Evolutionary conservation across 371 early-diverging fungal genomes (phyloP).

Genomic region (Nematocida sp.): DNA sequence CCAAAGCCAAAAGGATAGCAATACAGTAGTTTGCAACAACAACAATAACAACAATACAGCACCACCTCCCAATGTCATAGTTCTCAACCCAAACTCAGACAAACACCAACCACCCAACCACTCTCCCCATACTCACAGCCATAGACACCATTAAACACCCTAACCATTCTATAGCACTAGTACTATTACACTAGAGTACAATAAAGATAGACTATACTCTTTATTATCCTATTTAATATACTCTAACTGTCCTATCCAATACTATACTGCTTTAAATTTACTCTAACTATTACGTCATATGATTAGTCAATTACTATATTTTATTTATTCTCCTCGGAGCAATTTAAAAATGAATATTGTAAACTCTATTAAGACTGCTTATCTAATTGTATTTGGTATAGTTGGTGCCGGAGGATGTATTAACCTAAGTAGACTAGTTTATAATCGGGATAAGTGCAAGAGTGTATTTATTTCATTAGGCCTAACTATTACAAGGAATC

Average conservation of each 20-base stretch:
- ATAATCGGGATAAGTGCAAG: too few relatives aligned
- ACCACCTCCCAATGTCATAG: constrained; percentile 3
- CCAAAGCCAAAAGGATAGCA: neutral
- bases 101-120: neutral
- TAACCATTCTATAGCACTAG: neutral
- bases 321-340: too few relatives aligned
- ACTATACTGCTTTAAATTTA: neutral
- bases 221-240: neutral
- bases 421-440: too few relatives aligned
- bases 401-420: too few relatives aligned
- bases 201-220: neutral
- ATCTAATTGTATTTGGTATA: too few relatives aligned
- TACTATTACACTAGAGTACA: neutral
- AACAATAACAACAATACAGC: constrained; percentile 49
- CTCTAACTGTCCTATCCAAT: neutral
- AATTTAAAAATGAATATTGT: too few relatives aligned
- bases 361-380: too few relatives aligned
- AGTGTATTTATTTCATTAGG: too few relatives aligned
- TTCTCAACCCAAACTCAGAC: constrained; percentile 2
- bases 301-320: too few relatives aligned
- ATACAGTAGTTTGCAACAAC: constrained; percentile 24
- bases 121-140: neutral
- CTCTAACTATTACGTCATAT: too few relatives aligned
- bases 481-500: too few relatives aligned
- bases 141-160: neutral